Base-by-base conservation (phyloP, 2,329 filamentous ascomycete genomes). In the Nigrospora osmanthi region DNA sequence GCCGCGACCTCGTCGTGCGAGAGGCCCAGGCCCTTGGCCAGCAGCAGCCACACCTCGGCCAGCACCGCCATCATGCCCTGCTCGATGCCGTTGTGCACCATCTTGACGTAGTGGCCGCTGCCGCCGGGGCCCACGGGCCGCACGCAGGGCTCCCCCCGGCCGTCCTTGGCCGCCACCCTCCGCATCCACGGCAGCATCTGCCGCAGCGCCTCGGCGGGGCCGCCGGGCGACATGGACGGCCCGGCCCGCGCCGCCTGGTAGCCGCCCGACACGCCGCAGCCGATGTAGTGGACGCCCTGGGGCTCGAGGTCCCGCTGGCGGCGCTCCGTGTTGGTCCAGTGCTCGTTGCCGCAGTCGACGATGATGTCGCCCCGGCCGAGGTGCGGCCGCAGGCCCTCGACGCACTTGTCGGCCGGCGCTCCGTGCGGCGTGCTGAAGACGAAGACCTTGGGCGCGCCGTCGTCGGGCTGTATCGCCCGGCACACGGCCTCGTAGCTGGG, bases 31-130 rank as follows among this genome's bases (percentile, higher is more conserved):
- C 77, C 73, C 37, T 70, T 69, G 33, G 72, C 69, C 66, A 87
- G 77, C 31, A 85, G 70, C 1, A 70, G 70, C 80, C 81, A 87
- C 3, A 77, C 76, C 58, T 87, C 83, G 13, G 75, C 75, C 6
- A 85, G 70, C 0, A 74, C 70, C 43, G 64, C 76, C 66, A 87
- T 76, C 77, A 87, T 84, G 2, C 81, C 83, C 49, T 85, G 81
- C 57, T 87, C 83, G 48, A 87, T 86, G 1, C 82, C 83, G 51
- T 87, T 86, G 58, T 87, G 83, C 4, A 86, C 73, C 81, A 87
- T 87, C 66, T 88, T 87, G 35, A 86, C 80, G 54, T 82, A 87
- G 58, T 87, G 83, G 0, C 83, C 83, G 2, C 76, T 72, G 2
- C 83, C 82, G 0, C 76, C 76, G 2, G 75, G 73, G 0, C 83